Evolutionary conservation across 106 monocot species (phyloP).

Genomic region (Dactylorhiza incarnata): DNA sequence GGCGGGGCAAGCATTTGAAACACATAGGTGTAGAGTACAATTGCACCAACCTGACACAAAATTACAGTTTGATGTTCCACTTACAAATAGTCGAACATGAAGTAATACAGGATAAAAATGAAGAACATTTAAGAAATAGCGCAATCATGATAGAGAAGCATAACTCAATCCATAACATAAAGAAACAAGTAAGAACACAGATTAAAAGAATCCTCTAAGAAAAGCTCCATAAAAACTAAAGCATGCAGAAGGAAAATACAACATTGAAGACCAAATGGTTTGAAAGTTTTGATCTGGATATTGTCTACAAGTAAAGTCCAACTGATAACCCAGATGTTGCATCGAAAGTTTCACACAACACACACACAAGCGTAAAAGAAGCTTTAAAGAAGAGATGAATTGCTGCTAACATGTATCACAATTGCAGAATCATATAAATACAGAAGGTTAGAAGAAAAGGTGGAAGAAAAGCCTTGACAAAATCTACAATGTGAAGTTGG

Average conservation of each 20-base stretch:
- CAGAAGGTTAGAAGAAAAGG: not conserved
- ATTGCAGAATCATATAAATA: not conserved
- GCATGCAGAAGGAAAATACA: not conserved
- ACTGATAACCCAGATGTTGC: not conserved
- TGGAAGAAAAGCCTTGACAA: not conserved
- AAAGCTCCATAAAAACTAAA: not conserved
- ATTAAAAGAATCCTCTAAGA: not conserved
- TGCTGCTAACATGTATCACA: not conserved
- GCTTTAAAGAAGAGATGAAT: not conserved
- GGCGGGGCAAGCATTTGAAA: constrained; percentile 97
- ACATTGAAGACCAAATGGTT: not conserved
- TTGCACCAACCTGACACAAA: constrained; percentile 78
- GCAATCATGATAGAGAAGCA: not conserved
- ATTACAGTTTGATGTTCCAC: not conserved
- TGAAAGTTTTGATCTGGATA: not conserved
- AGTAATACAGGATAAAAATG: not conserved
- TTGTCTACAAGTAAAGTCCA: not conserved
- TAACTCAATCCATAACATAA: not conserved
- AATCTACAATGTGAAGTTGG: not conserved
- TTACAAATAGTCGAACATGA: not conserved
- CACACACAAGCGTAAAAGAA: not conserved
- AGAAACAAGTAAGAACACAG: not conserved
- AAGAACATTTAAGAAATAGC: not conserved
- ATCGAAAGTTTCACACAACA: not conserved
- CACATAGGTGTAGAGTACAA: constrained; percentile 90